Percentiles rank a stretch among this genome's conserved stretches.
phyloP scores from a whole-genome alignment of 805 yeast species.

The Sugiyamaella lignohabitans region DNA sequence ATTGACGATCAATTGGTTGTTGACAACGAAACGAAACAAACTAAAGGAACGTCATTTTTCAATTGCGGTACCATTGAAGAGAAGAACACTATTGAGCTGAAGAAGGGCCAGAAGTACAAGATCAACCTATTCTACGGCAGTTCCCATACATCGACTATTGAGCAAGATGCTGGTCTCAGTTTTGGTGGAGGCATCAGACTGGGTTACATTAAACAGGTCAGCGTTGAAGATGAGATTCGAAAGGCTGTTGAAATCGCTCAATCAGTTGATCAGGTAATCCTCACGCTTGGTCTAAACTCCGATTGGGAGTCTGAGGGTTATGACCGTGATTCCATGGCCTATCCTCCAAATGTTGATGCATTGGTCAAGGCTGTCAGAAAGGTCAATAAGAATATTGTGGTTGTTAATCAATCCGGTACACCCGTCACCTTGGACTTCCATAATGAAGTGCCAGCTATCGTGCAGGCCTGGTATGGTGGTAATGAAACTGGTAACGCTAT shows the following conservation, averaged over 20 bases:
- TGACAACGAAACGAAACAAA: slow-evolving; percentile 51
- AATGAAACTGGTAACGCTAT: slow-evolving; percentile 51
- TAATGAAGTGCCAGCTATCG: slow-evolving; percentile 36
- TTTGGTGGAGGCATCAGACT: slow-evolving; percentile 36
- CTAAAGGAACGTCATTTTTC: slow-evolving; percentile 44
- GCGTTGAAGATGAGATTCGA: slow-evolving; percentile 30
- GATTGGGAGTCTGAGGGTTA: slow-evolving; percentile 59
- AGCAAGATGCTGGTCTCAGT: slow-evolving; percentile 7
- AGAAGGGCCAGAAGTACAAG: slow-evolving; percentile 41
- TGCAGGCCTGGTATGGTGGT: slow-evolving; percentile 56
- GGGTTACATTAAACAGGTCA: slow-evolving; percentile 31
- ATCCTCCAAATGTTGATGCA: slow-evolving; percentile 44
- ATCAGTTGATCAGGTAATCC: slow-evolving; percentile 45
- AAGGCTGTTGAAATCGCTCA: slow-evolving; percentile 46
- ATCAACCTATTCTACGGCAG: slow-evolving; percentile 48
- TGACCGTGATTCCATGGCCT: slow-evolving; percentile 45
- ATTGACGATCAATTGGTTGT: slow-evolving; percentile 47
- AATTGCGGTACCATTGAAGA: slow-evolving; percentile 51
- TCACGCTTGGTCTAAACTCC: slow-evolving; percentile 45
- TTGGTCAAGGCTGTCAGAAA: slow-evolving; percentile 40
- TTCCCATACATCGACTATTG: slow-evolving; percentile 34
- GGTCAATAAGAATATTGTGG: slow-evolving; percentile 45
- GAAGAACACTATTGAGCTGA: slow-evolving; percentile 34
- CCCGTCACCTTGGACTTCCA: slow-evolving; percentile 57
- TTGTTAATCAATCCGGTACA: slow-evolving; percentile 55